phyloP scores from a whole-genome alignment of 1,139 yeast species.

The Suhomyces maxii region DNA sequence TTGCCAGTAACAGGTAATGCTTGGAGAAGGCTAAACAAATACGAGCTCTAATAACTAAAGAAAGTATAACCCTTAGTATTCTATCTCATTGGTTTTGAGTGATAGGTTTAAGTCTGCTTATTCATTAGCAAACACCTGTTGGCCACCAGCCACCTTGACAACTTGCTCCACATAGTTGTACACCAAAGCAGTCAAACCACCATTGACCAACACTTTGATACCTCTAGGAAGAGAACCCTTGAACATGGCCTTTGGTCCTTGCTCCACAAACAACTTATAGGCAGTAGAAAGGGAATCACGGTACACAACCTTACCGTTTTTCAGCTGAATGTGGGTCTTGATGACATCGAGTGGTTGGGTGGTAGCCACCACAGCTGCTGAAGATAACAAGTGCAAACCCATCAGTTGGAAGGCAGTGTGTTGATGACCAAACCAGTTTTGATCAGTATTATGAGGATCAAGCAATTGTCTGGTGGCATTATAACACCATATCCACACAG shows the following conservation, averaged over 20 bases:
- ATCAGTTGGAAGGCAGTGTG: constrained; percentile 43
- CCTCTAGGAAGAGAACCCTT: constrained; percentile 81
- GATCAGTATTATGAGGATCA: constrained; percentile 52
- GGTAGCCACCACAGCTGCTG: constrained; percentile 65
- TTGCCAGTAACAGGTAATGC: no score
- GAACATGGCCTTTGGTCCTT: constrained; percentile 67
- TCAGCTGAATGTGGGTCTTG: constrained; percentile 86
- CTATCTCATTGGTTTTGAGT: background rate
- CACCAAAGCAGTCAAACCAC: constrained; percentile 73
- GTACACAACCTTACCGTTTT: constrained; percentile 60
- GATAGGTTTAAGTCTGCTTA: constrained; percentile 2
- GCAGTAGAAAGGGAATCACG: constrained; percentile 74
- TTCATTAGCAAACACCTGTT: constrained; percentile 47
- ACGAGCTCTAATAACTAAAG: background rate
- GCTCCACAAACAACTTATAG: constrained; percentile 66
- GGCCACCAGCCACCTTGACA: constrained; percentile 48
- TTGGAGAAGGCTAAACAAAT: no score
- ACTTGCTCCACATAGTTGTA: constrained; percentile 61
- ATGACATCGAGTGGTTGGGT: constrained; percentile 93
- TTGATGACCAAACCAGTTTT: constrained; percentile 51
- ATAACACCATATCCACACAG: constrained; percentile 82
- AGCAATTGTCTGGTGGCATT: constrained; percentile 71
- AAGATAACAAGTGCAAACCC: constrained; percentile 57
- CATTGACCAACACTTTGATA: constrained; percentile 73
- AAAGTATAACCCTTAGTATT: background rate